Base-by-base conservation (phyloP, 1,284 basidiomycete genomes). In the Sanghuangporus baumii region DNA sequence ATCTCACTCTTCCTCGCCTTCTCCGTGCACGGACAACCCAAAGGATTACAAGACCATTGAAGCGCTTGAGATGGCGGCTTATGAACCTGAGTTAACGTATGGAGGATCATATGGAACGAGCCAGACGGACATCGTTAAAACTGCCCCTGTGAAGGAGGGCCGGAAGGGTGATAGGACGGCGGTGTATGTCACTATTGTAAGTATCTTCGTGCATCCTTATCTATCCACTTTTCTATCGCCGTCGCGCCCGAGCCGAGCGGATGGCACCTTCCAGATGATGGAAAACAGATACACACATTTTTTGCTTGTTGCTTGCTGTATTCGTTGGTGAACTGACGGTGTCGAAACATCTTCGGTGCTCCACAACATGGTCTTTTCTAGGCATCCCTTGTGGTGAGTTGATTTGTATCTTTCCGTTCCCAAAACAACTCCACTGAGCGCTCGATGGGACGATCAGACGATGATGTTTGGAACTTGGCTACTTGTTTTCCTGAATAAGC, bases 401-500 rank as follows among this genome's bases (percentile, higher is more conserved):
- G 38, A 40, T 62, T 23, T 48, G 12, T 23, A n/a, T 46, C 9
- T n/a, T 14, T 18, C 43, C 26, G 26, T 31, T 31, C 26, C 5
- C 26, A 31, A 2, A 46, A 46, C 5, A 41, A n/a, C 31, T 46
- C 18, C 20, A 16, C 55, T 56, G 14, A 18, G 31, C 34, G 37
- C 54, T 36, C 14, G 20, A 26, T 14, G 16, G 7, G 3, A 51
- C 9, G 3, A 37, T 38, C 58, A 71, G 67, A 59, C 69, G 56
- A 51, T 71, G 62, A 55, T 71, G 65, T 51, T 69, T 64, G 56
- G 68, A 59, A 65, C 70, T 61, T 62, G 69, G 69, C 18, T 63
- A 14, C 58, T 65, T 16, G 58, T 68, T 14, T 57, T 68, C 12
- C 38, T 52, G 8, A 66, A 68, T 55, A 26, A 68, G 37, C 67